phyloP scores from a whole-genome alignment of 1,284 basidiomycete species.

The Ustilago vetiveriae region DNA sequence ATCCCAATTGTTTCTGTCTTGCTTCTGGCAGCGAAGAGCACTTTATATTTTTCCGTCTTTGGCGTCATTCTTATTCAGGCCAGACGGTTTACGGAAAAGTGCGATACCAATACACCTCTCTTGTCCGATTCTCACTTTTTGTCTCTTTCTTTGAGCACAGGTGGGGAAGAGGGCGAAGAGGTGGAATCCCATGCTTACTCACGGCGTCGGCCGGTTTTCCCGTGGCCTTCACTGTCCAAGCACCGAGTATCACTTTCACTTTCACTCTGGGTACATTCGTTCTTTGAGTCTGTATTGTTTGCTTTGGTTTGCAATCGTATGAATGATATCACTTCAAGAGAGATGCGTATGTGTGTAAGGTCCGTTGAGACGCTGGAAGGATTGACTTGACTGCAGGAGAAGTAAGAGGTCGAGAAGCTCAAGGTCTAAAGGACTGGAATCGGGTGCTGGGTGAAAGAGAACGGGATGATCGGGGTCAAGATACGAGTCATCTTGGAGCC shows the following conservation, averaged over 20 bases:
- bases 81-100: slow-evolving; percentile 53
- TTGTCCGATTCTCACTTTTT: slow-evolving; percentile 10
- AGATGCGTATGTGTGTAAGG: too few relatives aligned
- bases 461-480: too few relatives aligned
- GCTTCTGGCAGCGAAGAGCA: too few relatives aligned
- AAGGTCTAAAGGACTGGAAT: too few relatives aligned
- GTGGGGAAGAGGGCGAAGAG: slow-evolving; percentile 1
- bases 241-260: slow-evolving; percentile 54
- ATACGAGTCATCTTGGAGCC: too few relatives aligned
- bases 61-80: slow-evolving; percentile 15
- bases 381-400: too few relatives aligned
- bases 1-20: too few relatives aligned
- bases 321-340: too few relatives aligned
- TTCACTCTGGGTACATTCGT: slow-evolving; percentile 53
- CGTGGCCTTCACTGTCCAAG: slow-evolving; percentile 47
- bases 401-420: too few relatives aligned
- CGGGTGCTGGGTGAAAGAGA: too few relatives aligned
- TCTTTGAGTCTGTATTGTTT: not conserved
- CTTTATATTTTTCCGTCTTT: slow-evolving; percentile 32
- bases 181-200: slow-evolving; percentile 54
- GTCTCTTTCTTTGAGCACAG: not conserved
- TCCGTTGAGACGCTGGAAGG: too few relatives aligned
- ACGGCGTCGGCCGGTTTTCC: slow-evolving; percentile 29
- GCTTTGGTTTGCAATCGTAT: not conserved
- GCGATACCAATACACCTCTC: slow-evolving; percentile 33